phyloP scores from a whole-genome alignment of 805 yeast genomes.

The Pichia insulana region DNA sequence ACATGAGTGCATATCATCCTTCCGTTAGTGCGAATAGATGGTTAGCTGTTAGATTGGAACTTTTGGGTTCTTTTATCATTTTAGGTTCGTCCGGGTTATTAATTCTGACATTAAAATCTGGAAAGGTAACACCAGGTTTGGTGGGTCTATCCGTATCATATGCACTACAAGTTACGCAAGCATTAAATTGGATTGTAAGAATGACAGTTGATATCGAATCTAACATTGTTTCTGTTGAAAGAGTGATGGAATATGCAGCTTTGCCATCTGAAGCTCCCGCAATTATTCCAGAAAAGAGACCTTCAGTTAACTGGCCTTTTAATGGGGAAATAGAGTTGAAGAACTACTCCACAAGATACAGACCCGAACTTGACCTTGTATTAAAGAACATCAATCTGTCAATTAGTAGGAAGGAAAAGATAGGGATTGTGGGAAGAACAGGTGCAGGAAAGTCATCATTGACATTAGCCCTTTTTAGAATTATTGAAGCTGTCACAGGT shows the following conservation, averaged over 20 bases:
- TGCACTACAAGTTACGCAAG: constrained; percentile 86
- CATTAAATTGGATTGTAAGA: constrained; percentile 95
- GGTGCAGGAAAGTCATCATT: constrained; percentile 94
- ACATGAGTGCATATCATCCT: constrained; percentile 89
- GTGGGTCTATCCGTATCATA: constrained; percentile 92
- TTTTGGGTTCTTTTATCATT: constrained; percentile 82
- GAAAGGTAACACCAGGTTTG: constrained; percentile 76
- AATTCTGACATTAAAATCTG: constrained; percentile 57
- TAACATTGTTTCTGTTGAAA: constrained; percentile 78
- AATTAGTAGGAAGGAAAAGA: constrained; percentile 68
- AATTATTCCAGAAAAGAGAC: constrained; percentile 41
- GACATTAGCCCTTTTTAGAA: constrained; percentile 75
- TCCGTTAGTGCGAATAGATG: constrained; percentile 91
- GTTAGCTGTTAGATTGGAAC: constrained; percentile 92
- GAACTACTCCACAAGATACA: constrained; percentile 75
- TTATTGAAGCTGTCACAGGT: constrained; percentile 65
- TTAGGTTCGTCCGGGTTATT: constrained; percentile 79
- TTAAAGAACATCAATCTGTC: constrained; percentile 57
- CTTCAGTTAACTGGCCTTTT: constrained; percentile 66
- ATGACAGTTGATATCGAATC: constrained; percentile 99
- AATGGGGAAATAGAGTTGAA: constrained; percentile 59
- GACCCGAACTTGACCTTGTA: constrained; percentile 73
- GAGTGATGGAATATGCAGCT: constrained; percentile 48
- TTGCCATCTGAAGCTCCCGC: constrained; percentile 69
- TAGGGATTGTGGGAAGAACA: constrained; percentile 95